Conservation (phyloP, 2,329 filamentous ascomycete genomes). For the Pestalotiopsis sp. region DNA sequence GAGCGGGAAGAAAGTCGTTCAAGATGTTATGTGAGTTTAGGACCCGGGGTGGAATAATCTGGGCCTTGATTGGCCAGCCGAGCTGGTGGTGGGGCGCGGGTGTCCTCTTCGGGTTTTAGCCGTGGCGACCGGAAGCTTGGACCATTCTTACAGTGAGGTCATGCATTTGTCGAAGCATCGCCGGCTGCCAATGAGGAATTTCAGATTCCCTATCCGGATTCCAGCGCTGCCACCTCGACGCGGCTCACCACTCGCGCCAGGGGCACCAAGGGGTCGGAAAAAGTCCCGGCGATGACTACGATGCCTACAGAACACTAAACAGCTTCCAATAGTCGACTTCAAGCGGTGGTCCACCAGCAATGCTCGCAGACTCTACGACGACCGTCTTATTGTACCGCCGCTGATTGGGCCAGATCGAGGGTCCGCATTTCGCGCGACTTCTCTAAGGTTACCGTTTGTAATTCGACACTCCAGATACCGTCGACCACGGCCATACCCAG, state of each 20-base stretch:
- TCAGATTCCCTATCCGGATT: not conserved
- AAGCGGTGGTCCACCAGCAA: not conserved
- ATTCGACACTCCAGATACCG: not conserved
- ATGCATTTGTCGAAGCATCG: slow-evolving; percentile 14
- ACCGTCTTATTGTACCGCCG: not conserved
- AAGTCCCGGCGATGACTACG: not conserved
- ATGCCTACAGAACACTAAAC: not conserved
- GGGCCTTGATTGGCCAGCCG: slow-evolving; percentile 15
- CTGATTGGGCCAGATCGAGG: not conserved
- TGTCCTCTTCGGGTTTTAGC: not conserved
- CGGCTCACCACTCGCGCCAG: not conserved
- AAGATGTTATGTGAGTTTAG: slow-evolving; percentile 6
- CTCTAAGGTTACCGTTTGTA: not conserved
- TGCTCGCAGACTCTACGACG: not conserved
- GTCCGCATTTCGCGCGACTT: not conserved
- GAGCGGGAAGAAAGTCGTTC: not conserved
- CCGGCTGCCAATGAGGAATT: slow-evolving; percentile 4
- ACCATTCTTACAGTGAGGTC: slow-evolving; percentile 16
- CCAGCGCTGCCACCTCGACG: not conserved
- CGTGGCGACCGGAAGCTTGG: slow-evolving; percentile 13
- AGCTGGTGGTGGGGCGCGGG: slow-evolving; percentile 8
- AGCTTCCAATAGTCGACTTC: not conserved
- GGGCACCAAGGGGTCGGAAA: not conserved
- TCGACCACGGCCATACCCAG: slow-evolving; percentile 4
- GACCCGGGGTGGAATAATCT: slow-evolving; percentile 13